phyloP scores from a whole-genome alignment of 192 early-diverging fungal species.

The Backusella tarrabulga region DNA sequence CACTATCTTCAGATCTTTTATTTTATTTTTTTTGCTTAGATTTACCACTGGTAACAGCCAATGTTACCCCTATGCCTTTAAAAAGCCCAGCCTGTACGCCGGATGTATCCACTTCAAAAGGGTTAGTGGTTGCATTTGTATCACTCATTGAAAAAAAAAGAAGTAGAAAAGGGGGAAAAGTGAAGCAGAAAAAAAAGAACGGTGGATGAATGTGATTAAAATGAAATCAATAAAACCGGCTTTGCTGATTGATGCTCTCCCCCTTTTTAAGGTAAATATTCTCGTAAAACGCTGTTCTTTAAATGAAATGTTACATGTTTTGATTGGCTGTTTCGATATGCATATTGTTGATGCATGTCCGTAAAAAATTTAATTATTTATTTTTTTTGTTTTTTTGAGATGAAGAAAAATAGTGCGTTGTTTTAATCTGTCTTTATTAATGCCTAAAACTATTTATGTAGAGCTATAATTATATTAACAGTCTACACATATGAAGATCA shows the following conservation, averaged over 20 bases:
- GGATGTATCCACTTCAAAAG: neutral
- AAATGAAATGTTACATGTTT: slow-evolving; percentile 2
- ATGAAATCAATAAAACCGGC: neutral
- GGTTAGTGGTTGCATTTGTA: neutral
- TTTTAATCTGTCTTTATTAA: neutral
- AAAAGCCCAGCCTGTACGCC: slow-evolving; percentile 33
- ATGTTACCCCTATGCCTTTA: slow-evolving; percentile 75
- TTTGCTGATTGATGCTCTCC: neutral
- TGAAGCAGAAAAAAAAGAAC: neutral
- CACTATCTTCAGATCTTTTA: neutral
- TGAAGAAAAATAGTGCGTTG: neutral
- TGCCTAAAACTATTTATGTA: neutral
- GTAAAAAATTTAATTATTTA: neutral
- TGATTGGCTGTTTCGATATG: neutral
- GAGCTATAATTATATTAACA: neutral
- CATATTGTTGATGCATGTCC: neutral
- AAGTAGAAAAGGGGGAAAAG: neutral
- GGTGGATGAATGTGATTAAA: neutral
- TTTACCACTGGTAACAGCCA: slow-evolving; percentile 68
- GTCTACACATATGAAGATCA: neutral
- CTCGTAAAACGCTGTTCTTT: neutral
- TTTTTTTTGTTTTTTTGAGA: neutral
- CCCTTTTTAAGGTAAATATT: neutral
- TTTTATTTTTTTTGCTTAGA: neutral
- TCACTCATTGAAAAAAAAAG: neutral